Conservation (phyloP, 805 yeast species). For the Limtongia smithiae region DNA sequence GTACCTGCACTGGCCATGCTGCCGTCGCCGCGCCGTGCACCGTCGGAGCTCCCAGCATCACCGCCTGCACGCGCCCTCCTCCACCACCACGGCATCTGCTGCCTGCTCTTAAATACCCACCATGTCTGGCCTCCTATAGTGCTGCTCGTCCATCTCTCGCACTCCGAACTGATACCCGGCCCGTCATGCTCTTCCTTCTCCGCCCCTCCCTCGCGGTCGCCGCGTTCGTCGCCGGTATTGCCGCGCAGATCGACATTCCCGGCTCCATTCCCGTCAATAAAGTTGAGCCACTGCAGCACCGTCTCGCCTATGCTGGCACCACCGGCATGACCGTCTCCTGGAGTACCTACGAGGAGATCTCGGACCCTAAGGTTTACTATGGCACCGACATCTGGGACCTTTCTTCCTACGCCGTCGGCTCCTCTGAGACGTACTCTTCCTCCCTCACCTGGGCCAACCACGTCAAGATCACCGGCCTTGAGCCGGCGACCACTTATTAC, state of each 20-base stretch:
- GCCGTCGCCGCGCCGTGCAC: too few relatives aligned
- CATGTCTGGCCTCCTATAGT: too few relatives aligned
- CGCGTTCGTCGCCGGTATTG: constrained; percentile 1
- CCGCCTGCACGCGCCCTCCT: too few relatives aligned
- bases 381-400: constrained; percentile 28
- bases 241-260: constrained; percentile 20
- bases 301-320: constrained; percentile 31
- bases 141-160: too few relatives aligned
- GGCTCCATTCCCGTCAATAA: constrained; percentile 16
- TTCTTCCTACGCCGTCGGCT: constrained; percentile 14
- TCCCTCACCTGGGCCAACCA: constrained; percentile 33
- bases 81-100: too few relatives aligned
- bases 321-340: constrained; percentile 33
- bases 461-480: constrained; percentile 31
- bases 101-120: too few relatives aligned
- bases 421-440: constrained; percentile 30
- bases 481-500: constrained; percentile 34
- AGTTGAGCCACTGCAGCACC: constrained; percentile 28
- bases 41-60: too few relatives aligned
- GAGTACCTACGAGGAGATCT: constrained; percentile 30
- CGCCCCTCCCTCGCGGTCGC: too few relatives aligned
- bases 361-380: constrained; percentile 31
- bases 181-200: too few relatives aligned
- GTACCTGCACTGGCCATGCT: too few relatives aligned
- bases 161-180: too few relatives aligned